Conservation (phyloP, 352 stramenopile species). For the Phytophthora tentaculata region DNA sequence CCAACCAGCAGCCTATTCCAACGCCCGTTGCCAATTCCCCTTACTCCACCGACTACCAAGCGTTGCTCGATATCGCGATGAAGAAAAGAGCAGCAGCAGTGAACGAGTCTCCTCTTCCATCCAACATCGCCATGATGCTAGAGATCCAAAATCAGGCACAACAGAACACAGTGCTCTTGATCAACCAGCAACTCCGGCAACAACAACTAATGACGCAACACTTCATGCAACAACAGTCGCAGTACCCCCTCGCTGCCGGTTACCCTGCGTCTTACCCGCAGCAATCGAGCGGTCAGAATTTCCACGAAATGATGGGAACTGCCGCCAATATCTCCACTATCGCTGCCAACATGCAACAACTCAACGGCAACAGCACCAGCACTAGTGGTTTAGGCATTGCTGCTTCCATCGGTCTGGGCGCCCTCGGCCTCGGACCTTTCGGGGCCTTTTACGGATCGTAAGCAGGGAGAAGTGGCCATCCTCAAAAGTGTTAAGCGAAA, state of each 20-base stretch:
- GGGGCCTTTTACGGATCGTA: conserved; percentile 21
- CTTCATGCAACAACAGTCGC: conserved; percentile 9
- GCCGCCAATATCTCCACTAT: conserved; percentile 25
- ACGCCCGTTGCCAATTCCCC: conserved; percentile 8
- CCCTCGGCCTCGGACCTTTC: conserved; percentile 20
- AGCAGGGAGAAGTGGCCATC: background rate
- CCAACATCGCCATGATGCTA: conserved; percentile 18
- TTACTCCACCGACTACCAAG: conserved; percentile 16
- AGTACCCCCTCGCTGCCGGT: background rate
- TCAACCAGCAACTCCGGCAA: conserved; percentile 22
- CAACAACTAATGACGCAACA: conserved; percentile 8
- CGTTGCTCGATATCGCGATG: conserved; percentile 16
- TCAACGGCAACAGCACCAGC: conserved; percentile 18
- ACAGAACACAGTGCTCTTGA: conserved; percentile 14
- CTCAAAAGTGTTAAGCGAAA: background rate
- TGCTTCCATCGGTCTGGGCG: conserved; percentile 15
- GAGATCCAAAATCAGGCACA: conserved; percentile 19
- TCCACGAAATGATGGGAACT: conserved; percentile 26
- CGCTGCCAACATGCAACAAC: conserved; percentile 23
- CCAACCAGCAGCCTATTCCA: conserved; percentile 13
- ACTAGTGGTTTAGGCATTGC: conserved; percentile 15
- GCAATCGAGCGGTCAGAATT: conserved; percentile 11
- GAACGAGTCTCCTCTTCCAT: conserved; percentile 11
- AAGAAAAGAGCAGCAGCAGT: conserved; percentile 13
- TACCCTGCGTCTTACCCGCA: conserved; percentile 11